phyloP scores from a whole-genome alignment of 305 asterid species.

The Solanum hybrid region DNA sequence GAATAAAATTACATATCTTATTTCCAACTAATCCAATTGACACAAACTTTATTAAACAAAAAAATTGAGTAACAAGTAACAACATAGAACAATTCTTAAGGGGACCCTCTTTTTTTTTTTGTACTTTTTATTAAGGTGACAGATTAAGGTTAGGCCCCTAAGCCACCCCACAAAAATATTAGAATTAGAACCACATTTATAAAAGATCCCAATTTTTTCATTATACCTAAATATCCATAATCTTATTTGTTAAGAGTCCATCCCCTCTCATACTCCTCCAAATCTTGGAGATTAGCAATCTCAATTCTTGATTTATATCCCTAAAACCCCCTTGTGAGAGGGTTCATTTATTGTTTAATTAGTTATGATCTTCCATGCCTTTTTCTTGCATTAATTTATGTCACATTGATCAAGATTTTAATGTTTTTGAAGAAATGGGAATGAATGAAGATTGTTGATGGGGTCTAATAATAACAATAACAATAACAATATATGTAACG shows the following conservation, averaged over 20 bases:
- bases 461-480: slow-evolving; percentile 28
- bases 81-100: neutral
- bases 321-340: neutral
- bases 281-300: slow-evolving; percentile 18
- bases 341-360: neutral
- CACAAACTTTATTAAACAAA: neutral
- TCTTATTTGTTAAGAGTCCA: slow-evolving; percentile 7
- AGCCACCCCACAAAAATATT: neutral
- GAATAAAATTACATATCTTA: neutral
- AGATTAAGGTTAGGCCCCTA: neutral
- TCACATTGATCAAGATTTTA: neutral
- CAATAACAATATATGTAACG: slow-evolving; percentile 16
- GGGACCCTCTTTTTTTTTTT: neutral
- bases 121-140: neutral
- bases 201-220: neutral
- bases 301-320: slow-evolving; percentile 7
- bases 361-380: neutral
- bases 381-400: neutral
- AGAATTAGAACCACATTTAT: neutral
- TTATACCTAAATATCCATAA: neutral
- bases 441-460: slow-evolving; percentile 35
- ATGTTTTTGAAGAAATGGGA: neutral
- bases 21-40: slow-evolving; percentile 3
- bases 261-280: slow-evolving; percentile 24
- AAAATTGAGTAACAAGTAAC: neutral